phyloP scores from a whole-genome alignment of 2,329 filamentous ascomycete genomes.

The Fusarium palustre region DNA sequence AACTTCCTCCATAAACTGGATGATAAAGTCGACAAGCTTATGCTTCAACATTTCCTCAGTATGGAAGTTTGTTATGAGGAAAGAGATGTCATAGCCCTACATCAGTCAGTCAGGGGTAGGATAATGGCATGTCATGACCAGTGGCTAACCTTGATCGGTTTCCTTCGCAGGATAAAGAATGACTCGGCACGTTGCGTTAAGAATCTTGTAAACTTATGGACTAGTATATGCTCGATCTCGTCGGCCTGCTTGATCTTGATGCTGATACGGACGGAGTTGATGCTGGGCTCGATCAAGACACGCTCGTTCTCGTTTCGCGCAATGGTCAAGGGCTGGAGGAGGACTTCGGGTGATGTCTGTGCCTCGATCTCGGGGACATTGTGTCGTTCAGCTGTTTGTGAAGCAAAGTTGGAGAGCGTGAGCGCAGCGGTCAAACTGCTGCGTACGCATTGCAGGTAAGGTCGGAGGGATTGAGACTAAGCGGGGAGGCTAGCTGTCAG shows the following conservation, averaged over 20 bases:
- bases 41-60: constrained; percentile 99
- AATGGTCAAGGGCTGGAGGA: constrained; percentile 90
- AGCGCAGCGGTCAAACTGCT: constrained; percentile 94
- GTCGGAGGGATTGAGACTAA: constrained; percentile 94
- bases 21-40: constrained; percentile 98
- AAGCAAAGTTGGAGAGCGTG: constrained; percentile 92
- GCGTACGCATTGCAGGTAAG: constrained; percentile 95
- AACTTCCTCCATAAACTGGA: constrained; percentile 99
- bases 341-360: constrained; percentile 89
- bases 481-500: constrained; percentile 35
- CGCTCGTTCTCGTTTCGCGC: constrained; percentile 97
- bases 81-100: constrained; percentile 97
- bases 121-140: background rate
- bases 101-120: constrained; percentile 38
- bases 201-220: constrained; percentile 98
- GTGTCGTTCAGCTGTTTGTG: constrained; percentile 94
- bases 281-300: constrained; percentile 93
- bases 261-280: constrained; percentile 97
- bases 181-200: constrained; percentile 84
- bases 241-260: constrained; percentile 99
- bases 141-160: constrained; percentile 85
- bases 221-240: constrained; percentile 97
- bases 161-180: constrained; percentile 95
- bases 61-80: constrained; percentile 98
- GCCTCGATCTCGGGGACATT: constrained; percentile 99